Evolutionary conservation across 306 rosid genomes (phyloP).

Genomic region (Castanopsis chinensis): DNA sequence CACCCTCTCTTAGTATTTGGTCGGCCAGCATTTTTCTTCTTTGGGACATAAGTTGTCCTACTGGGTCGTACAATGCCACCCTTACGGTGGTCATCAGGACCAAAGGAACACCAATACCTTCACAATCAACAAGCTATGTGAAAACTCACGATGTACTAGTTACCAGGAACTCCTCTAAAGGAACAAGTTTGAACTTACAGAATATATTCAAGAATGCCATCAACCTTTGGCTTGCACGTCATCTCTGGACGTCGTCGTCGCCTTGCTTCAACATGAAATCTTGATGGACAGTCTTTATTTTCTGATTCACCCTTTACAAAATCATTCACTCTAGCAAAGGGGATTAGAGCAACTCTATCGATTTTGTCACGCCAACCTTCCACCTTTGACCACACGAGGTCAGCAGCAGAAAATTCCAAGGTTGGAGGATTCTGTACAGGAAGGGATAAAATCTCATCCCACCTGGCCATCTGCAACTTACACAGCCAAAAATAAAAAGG

Average conservation of each 20-base stretch:
- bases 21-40: slow-evolving; percentile 84
- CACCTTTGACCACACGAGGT: slow-evolving; percentile 83
- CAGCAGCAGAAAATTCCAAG: slow-evolving; percentile 68
- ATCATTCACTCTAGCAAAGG: slow-evolving; percentile 59
- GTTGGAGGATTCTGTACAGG: slow-evolving; percentile 92
- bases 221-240: slow-evolving; percentile 79
- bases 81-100: slow-evolving; percentile 92
- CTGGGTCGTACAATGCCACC: slow-evolving; percentile 88
- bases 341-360: slow-evolving; percentile 85
- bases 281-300: slow-evolving; percentile 79
- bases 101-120: slow-evolving; percentile 99
- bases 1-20: slow-evolving; percentile 97
- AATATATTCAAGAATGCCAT: slow-evolving; percentile 88
- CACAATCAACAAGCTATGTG: slow-evolving; percentile 22
- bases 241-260: slow-evolving; percentile 52
- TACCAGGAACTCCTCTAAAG: background rate
- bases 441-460: slow-evolving; percentile 92
- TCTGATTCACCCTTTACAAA: slow-evolving; percentile 87
- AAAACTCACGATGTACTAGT: slow-evolving; percentile 16
- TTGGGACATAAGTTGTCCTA: slow-evolving; percentile 65
- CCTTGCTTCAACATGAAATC: slow-evolving; percentile 94
- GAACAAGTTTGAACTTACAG: slow-evolving; percentile 53
- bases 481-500: background rate
- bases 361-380: slow-evolving; percentile 91
- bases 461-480: slow-evolving; percentile 64